Percentiles rank a stretch among this genome's conserved stretches.
Evolutionary conservation across 192 early-diverging fungal genomes (phyloP).

Genomic region (Coemansia sp.): DNA sequence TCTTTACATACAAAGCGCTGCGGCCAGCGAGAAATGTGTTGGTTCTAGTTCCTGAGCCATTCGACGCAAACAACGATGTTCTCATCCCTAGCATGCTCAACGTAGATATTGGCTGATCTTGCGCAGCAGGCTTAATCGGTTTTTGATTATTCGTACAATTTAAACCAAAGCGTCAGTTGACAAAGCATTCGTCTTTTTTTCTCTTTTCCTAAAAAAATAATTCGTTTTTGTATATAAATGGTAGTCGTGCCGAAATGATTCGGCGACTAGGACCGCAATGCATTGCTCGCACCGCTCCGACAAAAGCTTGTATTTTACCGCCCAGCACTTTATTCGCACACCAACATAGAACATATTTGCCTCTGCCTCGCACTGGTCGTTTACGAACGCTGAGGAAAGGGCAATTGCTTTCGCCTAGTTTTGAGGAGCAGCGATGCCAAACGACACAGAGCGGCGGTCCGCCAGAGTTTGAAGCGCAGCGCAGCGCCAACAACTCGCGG

Average conservation of each 20-base stretch:
- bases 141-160: not conserved
- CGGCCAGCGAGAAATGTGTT: constrained; percentile 22
- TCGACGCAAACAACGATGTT: constrained; percentile 47
- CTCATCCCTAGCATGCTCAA: constrained; percentile 21
- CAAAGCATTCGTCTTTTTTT: not conserved
- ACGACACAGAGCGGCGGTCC: constrained; percentile 1
- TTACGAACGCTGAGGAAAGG: not conserved
- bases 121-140: constrained; percentile 1
- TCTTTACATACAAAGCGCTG: constrained; percentile 40
- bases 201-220: not conserved
- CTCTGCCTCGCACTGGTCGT: not conserved
- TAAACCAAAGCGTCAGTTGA: no score
- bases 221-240: constrained; percentile 13
- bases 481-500: constrained; percentile 17
- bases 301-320: not conserved
- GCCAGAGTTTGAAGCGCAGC: not conserved
- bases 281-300: not conserved
- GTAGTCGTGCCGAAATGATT: constrained; percentile 16
- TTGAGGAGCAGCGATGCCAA: not conserved
- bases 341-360: not conserved
- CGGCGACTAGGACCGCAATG: constrained; percentile 16
- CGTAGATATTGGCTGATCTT: constrained; percentile 16
- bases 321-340: not conserved
- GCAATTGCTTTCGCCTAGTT: not conserved
- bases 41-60: constrained; percentile 49